Evolutionary conservation across 768 basidiomycete genomes (phyloP), one percentile per base, ranked within the genome.

Genomic region (Pulveroboletus sp.): DNA sequence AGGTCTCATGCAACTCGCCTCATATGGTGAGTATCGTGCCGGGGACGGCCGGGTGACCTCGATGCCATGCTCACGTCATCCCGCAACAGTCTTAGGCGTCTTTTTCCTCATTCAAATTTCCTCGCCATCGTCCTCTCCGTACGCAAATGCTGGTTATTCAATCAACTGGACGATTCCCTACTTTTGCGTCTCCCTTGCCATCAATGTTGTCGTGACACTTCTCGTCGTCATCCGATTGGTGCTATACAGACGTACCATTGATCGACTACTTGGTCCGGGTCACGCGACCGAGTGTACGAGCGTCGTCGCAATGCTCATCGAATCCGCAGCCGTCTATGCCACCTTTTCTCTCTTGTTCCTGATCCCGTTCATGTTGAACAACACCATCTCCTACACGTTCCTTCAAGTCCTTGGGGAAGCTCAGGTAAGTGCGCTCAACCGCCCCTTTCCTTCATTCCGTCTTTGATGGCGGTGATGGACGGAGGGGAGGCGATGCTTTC

Each of bases 401-500:
- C 41, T 75, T 9, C 69, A 67, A n/a, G 51, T 63, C 11, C 52
- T 73, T 0, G 67, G 68, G 5, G 68, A 68, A 50, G 59, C 57
- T 7, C 69, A 71, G 58, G 69, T 66, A 6, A 41, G 65, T 19
- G 35, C 17, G 2, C 36, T 34, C 14, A 24, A 42, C 48, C 32
- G n/a, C 17, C 6, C 24, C 23, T 12, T 10, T 27, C 10, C 17
- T 20, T 12, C 23, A 7, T 12, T 13, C 16, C 31, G 23, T 21
- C 10, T n/a, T 17, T 29, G 27, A 29, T 29, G 2, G 27, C 27
- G 27, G 27, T 29, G 27, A 29, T 29, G 27, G 4, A 11, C 27
- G 27, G 12, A 11, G 27, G 2, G 12, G 25, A 27, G 27, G 27
- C 27, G 27, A 29, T 29, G 27, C 12, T 9, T 17, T 1, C 17